These are phyloP conservation scores for Oryza punctata DNA, from an alignment of 176 grass and related monocot genomes.

Conservation along the genomic window DNA sequence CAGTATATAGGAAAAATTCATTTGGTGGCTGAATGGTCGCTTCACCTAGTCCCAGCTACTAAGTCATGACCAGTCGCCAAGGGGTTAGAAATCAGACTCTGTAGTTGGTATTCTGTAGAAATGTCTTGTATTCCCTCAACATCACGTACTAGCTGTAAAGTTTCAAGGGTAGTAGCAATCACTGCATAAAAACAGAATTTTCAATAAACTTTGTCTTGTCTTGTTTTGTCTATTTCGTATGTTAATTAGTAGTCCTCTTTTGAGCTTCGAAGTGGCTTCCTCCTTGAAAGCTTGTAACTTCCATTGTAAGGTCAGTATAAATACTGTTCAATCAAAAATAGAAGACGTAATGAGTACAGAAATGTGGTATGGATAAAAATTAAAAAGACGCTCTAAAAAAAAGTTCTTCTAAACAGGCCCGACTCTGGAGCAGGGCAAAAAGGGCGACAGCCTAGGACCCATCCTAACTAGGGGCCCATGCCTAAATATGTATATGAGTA, in stretches of 20 bases:
- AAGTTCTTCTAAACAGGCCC: too few species aligned
- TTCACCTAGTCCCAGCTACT: background rate
- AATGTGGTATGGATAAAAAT: background rate
- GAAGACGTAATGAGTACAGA: background rate
- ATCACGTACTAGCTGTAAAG: background rate
- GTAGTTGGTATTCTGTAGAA: slow-evolving; percentile 20
- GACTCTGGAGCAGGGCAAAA: too few species aligned
- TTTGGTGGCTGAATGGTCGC: background rate
- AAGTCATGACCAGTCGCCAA: background rate
- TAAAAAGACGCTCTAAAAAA: background rate
- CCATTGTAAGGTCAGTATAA: background rate
- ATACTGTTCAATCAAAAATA: slow-evolving; percentile 6
- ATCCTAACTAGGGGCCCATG: too few species aligned
- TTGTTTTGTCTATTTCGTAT: background rate
- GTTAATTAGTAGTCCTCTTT: background rate
- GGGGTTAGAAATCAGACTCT: background rate
- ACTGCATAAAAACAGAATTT: background rate
- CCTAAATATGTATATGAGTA: too few species aligned
- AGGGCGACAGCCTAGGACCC: too few species aligned
- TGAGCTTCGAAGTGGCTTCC: slow-evolving; percentile 3
- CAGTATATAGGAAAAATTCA: background rate
- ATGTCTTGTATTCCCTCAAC: background rate
- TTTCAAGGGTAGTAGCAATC: background rate
- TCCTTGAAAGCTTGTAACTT: background rate
- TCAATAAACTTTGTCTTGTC: background rate